Evolutionary conservation across 106 monocot genomes (phyloP).

Genomic region (Allium sativum): DNA sequence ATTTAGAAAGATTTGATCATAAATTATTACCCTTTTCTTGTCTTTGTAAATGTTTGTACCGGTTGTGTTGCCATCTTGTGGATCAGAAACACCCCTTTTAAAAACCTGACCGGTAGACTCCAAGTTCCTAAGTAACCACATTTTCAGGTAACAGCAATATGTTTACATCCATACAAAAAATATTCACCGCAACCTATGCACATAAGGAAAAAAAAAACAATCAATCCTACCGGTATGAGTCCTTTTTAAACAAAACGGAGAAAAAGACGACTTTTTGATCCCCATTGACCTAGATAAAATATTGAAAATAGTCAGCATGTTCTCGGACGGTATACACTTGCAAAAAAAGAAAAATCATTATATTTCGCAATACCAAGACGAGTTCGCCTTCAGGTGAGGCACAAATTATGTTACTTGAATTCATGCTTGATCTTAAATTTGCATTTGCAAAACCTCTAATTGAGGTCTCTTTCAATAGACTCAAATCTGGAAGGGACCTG

Average conservation of each 20-base stretch:
- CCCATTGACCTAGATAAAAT: conserved; percentile 34
- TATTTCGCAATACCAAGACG: conserved; percentile 27
- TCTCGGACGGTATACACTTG: too few species aligned
- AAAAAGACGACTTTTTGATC: conserved; percentile 64
- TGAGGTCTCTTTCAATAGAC: conserved; percentile 41
- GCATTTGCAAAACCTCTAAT: conserved; percentile 38
- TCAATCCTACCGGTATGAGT: conserved; percentile 40
- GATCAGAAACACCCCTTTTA: conserved; percentile 12
- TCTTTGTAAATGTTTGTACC: conserved; percentile 15
- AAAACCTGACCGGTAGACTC: conserved; percentile 39
- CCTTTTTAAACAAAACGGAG: conserved; percentile 32
- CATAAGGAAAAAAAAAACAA: too few species aligned
- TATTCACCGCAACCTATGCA: too few species aligned
- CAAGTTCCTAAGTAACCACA: conserved; percentile 25
- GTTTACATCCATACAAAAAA: too few species aligned
- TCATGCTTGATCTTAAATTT: conserved; percentile 12
- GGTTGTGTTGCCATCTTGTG: conserved; percentile 21
- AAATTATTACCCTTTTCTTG: conserved; percentile 56
- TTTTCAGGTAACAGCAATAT: too few species aligned
- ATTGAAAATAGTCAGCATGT: too few species aligned
- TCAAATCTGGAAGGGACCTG: conserved; percentile 72
- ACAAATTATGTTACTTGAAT: conserved; percentile 21
- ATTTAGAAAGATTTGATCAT: too few species aligned
- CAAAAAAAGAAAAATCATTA: too few species aligned
- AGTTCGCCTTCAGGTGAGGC: conserved; percentile 69